phyloP scores from a whole-genome alignment of 2,329 filamentous ascomycete species.

The Penicillium sp. region DNA sequence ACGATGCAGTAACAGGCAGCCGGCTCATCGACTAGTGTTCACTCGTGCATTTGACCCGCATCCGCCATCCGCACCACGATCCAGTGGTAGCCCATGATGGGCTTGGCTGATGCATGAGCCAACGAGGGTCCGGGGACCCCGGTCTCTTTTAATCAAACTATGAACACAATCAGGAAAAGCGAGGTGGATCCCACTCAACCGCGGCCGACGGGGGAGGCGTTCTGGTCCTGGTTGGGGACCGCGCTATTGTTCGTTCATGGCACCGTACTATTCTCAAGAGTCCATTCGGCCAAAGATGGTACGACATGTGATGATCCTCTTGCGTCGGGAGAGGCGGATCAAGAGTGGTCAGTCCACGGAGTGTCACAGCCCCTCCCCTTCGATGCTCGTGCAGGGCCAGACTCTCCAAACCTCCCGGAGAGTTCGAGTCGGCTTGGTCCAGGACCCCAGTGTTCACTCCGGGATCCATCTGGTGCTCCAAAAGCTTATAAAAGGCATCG shows the following conservation, averaged over 20 bases:
- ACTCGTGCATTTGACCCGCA: neutral
- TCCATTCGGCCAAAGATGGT: slow-evolving; percentile 11
- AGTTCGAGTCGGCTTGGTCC: too few species aligned
- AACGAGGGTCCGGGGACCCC: slow-evolving; percentile 5
- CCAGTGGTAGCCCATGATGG: slow-evolving; percentile 6
- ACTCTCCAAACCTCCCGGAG: neutral
- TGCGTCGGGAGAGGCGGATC: neutral
- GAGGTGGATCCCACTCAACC: slow-evolving; percentile 12
- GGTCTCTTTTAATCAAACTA: slow-evolving; percentile 2
- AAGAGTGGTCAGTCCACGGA: too few species aligned
- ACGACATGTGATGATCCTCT: slow-evolving; percentile 5
- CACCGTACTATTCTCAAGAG: slow-evolving; percentile 3
- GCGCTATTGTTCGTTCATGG: neutral
- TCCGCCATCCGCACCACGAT: slow-evolving; percentile 2
- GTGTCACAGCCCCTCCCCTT: too few species aligned
- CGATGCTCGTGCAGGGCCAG: neutral
- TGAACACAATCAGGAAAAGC: neutral
- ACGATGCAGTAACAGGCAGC: too few species aligned
- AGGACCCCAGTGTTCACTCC: too few species aligned
- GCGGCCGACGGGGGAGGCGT: slow-evolving; percentile 7
- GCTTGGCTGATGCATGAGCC: slow-evolving; percentile 8
- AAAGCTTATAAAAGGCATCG: slow-evolving; percentile 21
- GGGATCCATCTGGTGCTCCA: neutral
- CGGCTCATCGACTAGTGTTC: too few species aligned
- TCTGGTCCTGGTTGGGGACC: too few species aligned